Evolutionary conservation across 129 eudicot species (phyloP).

Genomic region (Pulicaria dysenterica): DNA sequence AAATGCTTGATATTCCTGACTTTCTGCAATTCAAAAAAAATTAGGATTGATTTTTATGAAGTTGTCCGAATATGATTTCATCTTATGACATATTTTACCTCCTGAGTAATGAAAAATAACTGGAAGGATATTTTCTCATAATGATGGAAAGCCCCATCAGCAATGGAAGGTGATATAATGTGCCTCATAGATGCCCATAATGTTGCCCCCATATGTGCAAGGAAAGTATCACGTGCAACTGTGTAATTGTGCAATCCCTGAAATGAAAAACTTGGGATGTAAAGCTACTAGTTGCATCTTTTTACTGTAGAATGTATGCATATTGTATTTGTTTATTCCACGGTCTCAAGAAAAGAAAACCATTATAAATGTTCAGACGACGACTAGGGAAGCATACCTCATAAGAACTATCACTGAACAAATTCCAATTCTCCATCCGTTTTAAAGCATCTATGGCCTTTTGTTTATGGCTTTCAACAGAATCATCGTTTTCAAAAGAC

Average conservation of each 20-base stretch:
- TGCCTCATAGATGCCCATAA: constrained; percentile 97
- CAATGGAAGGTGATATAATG: constrained; percentile 89
- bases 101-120: constrained; percentile 88
- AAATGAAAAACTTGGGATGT: neutral
- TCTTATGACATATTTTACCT: constrained; percentile 48
- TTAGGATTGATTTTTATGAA: constrained; percentile 1
- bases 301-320: neutral
- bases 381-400: constrained; percentile 50
- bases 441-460: constrained; percentile 89
- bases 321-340: constrained; percentile 2
- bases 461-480: constrained; percentile 69
- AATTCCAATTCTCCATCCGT: constrained; percentile 97
- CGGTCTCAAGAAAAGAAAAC: neutral
- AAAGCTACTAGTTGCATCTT: neutral
- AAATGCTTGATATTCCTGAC: constrained; percentile 57
- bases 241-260: constrained; percentile 86
- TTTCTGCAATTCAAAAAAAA: constrained; percentile 54
- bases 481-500: constrained; percentile 77
- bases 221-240: constrained; percentile 96
- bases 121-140: constrained; percentile 93
- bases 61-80: constrained; percentile 9
- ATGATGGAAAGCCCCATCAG: constrained; percentile 93
- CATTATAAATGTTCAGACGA: neutral
- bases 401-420: constrained; percentile 65
- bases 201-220: constrained; percentile 92